Evolutionary conservation across 2,329 filamentous ascomycete species (phyloP).

Genomic region (Aureobasidium sp.): DNA sequence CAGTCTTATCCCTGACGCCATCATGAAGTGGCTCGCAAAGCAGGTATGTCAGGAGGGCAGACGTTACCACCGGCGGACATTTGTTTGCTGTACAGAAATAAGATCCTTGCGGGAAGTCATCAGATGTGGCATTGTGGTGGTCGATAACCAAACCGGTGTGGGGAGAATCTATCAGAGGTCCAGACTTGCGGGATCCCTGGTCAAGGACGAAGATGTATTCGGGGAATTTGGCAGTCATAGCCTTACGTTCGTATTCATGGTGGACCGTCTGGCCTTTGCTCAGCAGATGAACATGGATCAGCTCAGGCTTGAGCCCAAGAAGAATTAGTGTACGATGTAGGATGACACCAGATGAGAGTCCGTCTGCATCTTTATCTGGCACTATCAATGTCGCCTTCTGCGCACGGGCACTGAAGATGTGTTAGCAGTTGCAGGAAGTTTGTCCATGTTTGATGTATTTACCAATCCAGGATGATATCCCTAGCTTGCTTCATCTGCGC

Average conservation of each 20-base stretch:
- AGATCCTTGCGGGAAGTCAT: slow-evolving; percentile 48
- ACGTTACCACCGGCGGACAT: slow-evolving; percentile 57
- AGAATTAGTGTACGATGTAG: slow-evolving; percentile 50
- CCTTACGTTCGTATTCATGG: slow-evolving; percentile 41
- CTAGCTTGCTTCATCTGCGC: slow-evolving; percentile 48
- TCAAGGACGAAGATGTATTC: slow-evolving; percentile 56
- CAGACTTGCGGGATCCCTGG: slow-evolving; percentile 51
- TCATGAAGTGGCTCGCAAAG: slow-evolving; percentile 51
- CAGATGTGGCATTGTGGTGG: slow-evolving; percentile 50
- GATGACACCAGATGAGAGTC: slow-evolving; percentile 55
- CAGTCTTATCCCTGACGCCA: slow-evolving; percentile 40
- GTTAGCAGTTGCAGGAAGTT: not conserved
- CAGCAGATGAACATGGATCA: slow-evolving; percentile 51
- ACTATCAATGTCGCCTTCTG: slow-evolving; percentile 49
- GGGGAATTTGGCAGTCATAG: slow-evolving; percentile 44
- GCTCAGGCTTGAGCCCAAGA: slow-evolving; percentile 45
- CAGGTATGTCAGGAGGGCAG: slow-evolving; percentile 53
- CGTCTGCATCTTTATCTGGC: slow-evolving; percentile 62
- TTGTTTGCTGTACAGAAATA: slow-evolving; percentile 53
- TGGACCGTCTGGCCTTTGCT: slow-evolving; percentile 53
- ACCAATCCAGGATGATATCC: slow-evolving; percentile 51
- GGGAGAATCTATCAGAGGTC: slow-evolving; percentile 42
- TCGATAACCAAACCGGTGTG: slow-evolving; percentile 54
- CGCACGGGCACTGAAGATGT: slow-evolving; percentile 38
- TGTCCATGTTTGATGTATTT: slow-evolving; percentile 6